phyloP scores from a whole-genome alignment of 257 asterid genomes.

The Buddleja alternifolia region DNA sequence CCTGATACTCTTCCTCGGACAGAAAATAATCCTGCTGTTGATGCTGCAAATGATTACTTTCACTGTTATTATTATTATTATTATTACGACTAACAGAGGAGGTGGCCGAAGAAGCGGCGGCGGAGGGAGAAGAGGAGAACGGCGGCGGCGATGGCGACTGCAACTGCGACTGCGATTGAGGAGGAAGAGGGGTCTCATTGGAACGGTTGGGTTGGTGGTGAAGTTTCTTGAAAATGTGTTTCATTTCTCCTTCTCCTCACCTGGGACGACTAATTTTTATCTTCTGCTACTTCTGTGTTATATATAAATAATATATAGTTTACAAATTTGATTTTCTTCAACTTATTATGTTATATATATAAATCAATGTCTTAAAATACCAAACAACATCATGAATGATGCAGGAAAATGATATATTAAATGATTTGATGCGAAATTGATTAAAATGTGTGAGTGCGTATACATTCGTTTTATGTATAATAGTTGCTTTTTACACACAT shows the following conservation, averaged over 20 bases:
- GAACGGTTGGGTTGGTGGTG: conserved; percentile 95
- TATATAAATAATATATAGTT: too few relatives aligned
- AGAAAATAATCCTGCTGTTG: conserved; percentile 72
- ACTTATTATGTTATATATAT: too few relatives aligned
- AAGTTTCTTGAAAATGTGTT: conserved; percentile 96
- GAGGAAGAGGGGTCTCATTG: conserved; percentile 71
- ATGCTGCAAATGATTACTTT: conserved; percentile 42
- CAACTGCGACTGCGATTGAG: conserved; percentile 33
- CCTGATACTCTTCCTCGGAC: conserved; percentile 95
- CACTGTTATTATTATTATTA: conserved; percentile 21
- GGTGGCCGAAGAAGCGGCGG: conserved; percentile 34
- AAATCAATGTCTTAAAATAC: too few relatives aligned
- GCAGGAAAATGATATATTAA: too few relatives aligned
- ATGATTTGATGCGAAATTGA: too few relatives aligned
- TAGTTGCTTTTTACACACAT: too few relatives aligned
- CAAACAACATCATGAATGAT: too few relatives aligned
- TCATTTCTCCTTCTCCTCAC: conserved; percentile 51
- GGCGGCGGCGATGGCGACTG: conserved; percentile 38
- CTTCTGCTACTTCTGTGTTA: too few relatives aligned
- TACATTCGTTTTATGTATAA: too few relatives aligned
- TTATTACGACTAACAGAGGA: conserved; percentile 24
- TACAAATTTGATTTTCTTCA: too few relatives aligned
- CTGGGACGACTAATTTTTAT: not conserved
- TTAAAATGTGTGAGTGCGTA: too few relatives aligned
- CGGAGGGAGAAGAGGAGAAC: conserved; percentile 31